These are phyloP conservation scores for Podospora pseudocomata DNA, from an alignment of 495 filamentous ascomycete species.

Conservation along the genomic window DNA sequence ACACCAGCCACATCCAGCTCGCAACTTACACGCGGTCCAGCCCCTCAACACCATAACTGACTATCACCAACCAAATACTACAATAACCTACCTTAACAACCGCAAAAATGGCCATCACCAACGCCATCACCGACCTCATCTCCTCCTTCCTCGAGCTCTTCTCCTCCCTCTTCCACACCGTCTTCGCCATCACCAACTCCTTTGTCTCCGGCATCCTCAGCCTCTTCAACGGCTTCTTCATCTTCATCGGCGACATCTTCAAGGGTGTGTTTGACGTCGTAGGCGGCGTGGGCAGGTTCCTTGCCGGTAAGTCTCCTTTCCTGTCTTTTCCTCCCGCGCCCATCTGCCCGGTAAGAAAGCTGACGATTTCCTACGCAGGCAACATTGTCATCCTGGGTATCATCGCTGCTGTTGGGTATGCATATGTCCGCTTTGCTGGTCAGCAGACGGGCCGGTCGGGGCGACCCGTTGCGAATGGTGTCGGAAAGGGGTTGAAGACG, in stretches of 20 bases:
- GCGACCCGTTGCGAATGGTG: constrained; percentile 12
- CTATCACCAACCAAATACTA: background rate
- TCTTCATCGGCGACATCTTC: constrained; percentile 27
- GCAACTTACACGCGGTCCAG: background rate
- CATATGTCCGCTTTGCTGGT: constrained; percentile 28
- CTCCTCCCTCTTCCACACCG: constrained; percentile 27
- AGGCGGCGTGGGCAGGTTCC: constrained; percentile 33
- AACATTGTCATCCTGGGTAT: constrained; percentile 35
- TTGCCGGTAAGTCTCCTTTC: constrained; percentile 27
- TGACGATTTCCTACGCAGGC: constrained; percentile 14
- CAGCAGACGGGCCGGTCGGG: constrained; percentile 19
- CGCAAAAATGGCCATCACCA: constrained; percentile 33
- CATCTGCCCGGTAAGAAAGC: background rate
- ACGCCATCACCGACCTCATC: constrained; percentile 32
- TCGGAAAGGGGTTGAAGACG: constrained; percentile 22
- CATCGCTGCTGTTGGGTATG: constrained; percentile 26
- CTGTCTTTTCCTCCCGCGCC: background rate
- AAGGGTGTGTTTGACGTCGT: constrained; percentile 31
- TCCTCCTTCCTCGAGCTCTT: constrained; percentile 34
- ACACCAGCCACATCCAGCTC: background rate
- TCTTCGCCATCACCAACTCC: constrained; percentile 30
- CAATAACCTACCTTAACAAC: constrained; percentile 7
- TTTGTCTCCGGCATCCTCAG: constrained; percentile 25
- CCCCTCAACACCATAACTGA: too few species aligned
- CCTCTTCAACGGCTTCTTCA: constrained; percentile 30